Evolutionary conservation across 192 early-diverging fungal species (phyloP).

Genomic region (Pilaira anomala): DNA sequence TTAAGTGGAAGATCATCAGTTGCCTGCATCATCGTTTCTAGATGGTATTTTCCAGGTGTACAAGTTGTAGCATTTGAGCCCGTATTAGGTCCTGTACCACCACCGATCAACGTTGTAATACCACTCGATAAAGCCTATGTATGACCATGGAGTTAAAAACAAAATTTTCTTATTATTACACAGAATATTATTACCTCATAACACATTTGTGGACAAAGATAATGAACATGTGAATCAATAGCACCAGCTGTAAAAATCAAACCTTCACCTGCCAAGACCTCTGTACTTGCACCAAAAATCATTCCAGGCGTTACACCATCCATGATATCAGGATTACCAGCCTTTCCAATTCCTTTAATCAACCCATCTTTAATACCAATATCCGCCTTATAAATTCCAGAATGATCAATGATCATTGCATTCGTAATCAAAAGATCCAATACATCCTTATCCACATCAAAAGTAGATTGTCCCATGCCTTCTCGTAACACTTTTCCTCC

Average conservation of each 20-base stretch:
- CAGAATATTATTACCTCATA: slow-evolving; percentile 54
- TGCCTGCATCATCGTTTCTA: slow-evolving; percentile 85
- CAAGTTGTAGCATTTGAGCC: slow-evolving; percentile 95
- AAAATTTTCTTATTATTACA: neutral
- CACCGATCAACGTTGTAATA: slow-evolving; percentile 81
- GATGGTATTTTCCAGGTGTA: slow-evolving; percentile 78
- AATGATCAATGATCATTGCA: slow-evolving; percentile 86
- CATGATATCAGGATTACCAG: slow-evolving; percentile 95
- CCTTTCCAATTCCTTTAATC: slow-evolving; percentile 91
- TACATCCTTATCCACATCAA: slow-evolving; percentile 59
- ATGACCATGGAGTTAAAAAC: slow-evolving; percentile 23
- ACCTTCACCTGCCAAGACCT: slow-evolving; percentile 88
- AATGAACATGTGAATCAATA: slow-evolving; percentile 92
- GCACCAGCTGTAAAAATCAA: slow-evolving; percentile 90
- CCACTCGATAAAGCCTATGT: slow-evolving; percentile 65
- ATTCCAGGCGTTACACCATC: slow-evolving; percentile 87
- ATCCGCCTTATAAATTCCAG: slow-evolving; percentile 96
- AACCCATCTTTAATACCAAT: slow-evolving; percentile 85
- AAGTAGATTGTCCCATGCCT: slow-evolving; percentile 87
- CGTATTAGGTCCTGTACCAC: slow-evolving; percentile 92
- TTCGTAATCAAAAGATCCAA: slow-evolving; percentile 96
- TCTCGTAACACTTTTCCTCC: slow-evolving; percentile 90
- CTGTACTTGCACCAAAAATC: slow-evolving; percentile 83
- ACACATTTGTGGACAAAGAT: slow-evolving; percentile 87
- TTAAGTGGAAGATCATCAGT: slow-evolving; percentile 89